Percentiles rank a stretch among this genome's conserved stretches.
These are phyloP conservation scores for Emergomyces pasteurianus DNA, from an alignment of 2,329 filamentous ascomycete species.

Conservation along the genomic window DNA sequence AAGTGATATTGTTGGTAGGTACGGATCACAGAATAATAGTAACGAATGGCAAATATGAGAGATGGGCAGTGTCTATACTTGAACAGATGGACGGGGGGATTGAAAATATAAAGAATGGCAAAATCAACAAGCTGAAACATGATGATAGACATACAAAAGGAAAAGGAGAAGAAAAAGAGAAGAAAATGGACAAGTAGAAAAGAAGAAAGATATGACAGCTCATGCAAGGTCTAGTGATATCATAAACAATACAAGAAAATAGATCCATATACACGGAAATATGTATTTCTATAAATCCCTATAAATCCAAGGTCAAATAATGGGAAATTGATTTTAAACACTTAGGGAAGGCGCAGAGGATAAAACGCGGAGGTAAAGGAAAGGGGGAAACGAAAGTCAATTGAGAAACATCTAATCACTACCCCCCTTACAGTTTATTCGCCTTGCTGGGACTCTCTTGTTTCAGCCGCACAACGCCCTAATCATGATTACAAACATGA, in stretches of 20 bases:
- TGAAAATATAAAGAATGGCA: neutral
- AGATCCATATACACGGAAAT: neutral
- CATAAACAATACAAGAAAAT: neutral
- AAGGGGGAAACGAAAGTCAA: neutral
- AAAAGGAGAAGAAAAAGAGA: neutral
- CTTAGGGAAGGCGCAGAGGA: neutral
- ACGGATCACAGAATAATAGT: neutral
- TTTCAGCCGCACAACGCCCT: constrained; percentile 37
- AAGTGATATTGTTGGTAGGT: neutral
- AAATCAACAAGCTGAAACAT: neutral
- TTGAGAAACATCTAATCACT: neutral
- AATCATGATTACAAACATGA: neutral
- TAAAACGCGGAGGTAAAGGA: neutral
- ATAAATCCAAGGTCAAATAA: neutral
- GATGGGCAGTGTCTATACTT: neutral
- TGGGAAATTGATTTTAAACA: neutral
- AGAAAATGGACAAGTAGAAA: neutral
- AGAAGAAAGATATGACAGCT: neutral
- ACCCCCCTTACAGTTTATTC: neutral
- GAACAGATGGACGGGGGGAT: neutral
- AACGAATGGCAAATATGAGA: neutral
- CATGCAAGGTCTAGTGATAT: neutral
- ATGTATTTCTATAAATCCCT: neutral
- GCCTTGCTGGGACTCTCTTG: constrained; percentile 23
- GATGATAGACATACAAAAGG: neutral